Evolutionary conservation across 257 asterid species (phyloP), one percentile per base, ranked within the genome.

Genomic region (Solanum chaucha): DNA sequence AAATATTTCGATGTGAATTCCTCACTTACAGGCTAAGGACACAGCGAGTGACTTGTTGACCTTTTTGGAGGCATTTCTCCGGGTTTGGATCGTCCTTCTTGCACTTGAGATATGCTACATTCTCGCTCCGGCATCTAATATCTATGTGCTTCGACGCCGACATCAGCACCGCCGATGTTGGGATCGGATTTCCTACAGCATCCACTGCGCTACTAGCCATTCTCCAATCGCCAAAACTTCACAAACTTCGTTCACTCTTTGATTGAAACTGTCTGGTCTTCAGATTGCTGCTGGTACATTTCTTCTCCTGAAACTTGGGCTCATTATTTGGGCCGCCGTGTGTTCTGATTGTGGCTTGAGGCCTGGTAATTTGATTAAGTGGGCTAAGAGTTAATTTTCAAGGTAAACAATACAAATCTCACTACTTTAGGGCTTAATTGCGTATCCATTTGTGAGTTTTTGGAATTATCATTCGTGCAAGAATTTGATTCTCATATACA

Each of bases 61-160:
- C 97, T 89, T 91, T 94, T 61, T 93, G 93, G 11, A 94, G 94
- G 88, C 97, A 94, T 88, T 94, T 93, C 90, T 94, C 97, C 9
- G 97, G 97, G 91, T 94, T 93, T 13, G 94, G 95, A 81, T 94
- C 95, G 83, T 91, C 93, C 90, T 93, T 94, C 89, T 94, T 94
- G 93, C 97, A 94, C 91, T 91, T 94, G 86, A 94, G 89, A 86
- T 90, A 94, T 3, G 95, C 97, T 10, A 94, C 24, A 85, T 94
- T 94, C 93, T 94, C 94, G 22, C 87, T 72, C 46, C 95, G 94
- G 68, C 97, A 94, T 68, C 84, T 90, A 14, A 87, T 92, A 73
- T 92, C 93, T 48, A 94, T 91, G 89, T 94, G 95, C 89, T 94
- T 93, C 28, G 95, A 92, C 12, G 95, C 94, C 38, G 94, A 92